These are phyloP conservation scores for Mycena amicta DNA, from an alignment of 768 basidiomycete genomes.

Conservation along the genomic window DNA sequence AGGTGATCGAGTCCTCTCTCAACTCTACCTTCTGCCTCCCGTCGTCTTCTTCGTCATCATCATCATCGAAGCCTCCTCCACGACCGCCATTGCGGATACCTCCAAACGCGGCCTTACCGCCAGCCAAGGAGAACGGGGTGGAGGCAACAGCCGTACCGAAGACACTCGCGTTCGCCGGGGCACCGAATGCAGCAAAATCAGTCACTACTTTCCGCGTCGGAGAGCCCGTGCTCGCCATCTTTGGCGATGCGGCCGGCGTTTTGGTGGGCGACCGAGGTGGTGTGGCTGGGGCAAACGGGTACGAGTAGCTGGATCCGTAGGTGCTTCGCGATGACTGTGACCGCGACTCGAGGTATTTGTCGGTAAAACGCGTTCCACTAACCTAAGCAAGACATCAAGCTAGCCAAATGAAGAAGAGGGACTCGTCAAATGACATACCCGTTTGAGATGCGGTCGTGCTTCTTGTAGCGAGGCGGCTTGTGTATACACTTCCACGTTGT, in stretches of 20 bases:
- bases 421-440: conserved; percentile 48
- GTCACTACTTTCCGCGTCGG: conserved; percentile 87
- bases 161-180: conserved; percentile 72
- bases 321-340: conserved; percentile 57
- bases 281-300: conserved; percentile 42
- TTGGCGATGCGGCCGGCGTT: conserved; percentile 27
- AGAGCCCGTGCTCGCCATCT: conserved; percentile 42
- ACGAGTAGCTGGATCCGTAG: conserved; percentile 52
- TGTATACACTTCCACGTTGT: conserved; percentile 88
- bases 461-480: conserved; percentile 69
- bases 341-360: conserved; percentile 86
- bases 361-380: conserved; percentile 93
- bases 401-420: conserved; percentile 9
- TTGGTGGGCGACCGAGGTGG: conserved; percentile 45
- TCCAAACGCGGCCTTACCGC: conserved; percentile 84
- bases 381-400: conserved; percentile 54
- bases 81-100: conserved; percentile 57
- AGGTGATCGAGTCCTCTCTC: conserved; percentile 81
- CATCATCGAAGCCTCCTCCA: conserved; percentile 56
- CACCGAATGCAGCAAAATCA: conserved; percentile 87
- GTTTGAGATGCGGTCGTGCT: conserved; percentile 77
- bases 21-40: conserved; percentile 76
- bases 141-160: conserved; percentile 82
- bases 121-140: conserved; percentile 79
- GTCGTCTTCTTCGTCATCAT: conserved; percentile 69